Evolutionary conservation across 805 yeast genomes (phyloP), one percentile per base, ranked within the genome.

Genomic region (Metschnikowia chrysomelidarum): DNA sequence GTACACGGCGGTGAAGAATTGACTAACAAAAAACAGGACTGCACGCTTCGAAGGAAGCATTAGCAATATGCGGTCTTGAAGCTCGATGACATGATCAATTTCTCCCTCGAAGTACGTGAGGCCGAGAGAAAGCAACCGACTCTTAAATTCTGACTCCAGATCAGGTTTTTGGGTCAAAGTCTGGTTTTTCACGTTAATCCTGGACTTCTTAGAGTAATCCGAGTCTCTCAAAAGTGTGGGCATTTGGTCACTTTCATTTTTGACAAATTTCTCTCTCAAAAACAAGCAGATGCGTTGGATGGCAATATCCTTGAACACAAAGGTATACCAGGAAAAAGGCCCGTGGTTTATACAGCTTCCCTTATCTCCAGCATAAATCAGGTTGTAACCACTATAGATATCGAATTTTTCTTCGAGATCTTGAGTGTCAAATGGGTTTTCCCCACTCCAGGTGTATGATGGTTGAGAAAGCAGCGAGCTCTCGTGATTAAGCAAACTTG

Each of bases 261-360:
- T 13, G 17, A 24, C 19, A 5, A 24, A 26, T 20, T 34, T 22
- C 14, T 20, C 8, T 8, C 20, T 33, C n/a, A 43, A 24, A 21
- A 26, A 41, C 5, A 24, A 34, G 46, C 46, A 43, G 6, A 48
- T 16, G 2, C 24, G 18, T 7, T 13, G 20, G 25, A 54, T 32
- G 1, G 45, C 56, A 3, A 57, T 60, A 53, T 78, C 84, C 43
- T 66, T 74, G 36, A 66, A 64, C 34, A 76, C 53, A 17, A 72
- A 38, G 0, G 81, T 55, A 4, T 70, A 44, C 70, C 78, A 71
- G 1, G 79, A 54, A 22, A 75, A 61, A 0, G 82, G 77, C 1
- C 82, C 83, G 52, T 66, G 70, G 45, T 69, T 67, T 40, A 64
- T 62, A 20, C 69, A 54, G 27, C 75, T 54, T 10, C 50, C 35